Percentiles rank a stretch among this genome's conserved stretches.
Evolutionary conservation across 2,329 filamentous ascomycete species (phyloP).

Genomic region (Fusarium cicatricum): DNA sequence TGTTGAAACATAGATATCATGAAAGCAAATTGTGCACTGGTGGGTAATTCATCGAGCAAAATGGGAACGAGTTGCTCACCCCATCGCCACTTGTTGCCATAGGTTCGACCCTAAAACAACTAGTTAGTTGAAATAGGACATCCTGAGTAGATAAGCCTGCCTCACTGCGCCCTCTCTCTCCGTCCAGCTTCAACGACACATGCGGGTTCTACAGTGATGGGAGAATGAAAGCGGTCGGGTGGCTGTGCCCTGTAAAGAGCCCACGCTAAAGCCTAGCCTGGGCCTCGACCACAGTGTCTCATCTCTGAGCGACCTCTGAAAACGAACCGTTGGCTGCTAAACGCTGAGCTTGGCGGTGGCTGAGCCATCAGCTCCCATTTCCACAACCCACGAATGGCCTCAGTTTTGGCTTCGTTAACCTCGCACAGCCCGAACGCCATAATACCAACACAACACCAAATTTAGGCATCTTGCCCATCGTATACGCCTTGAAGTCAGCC

Average conservation of each 20-base stretch:
- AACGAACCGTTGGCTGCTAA: neutral
- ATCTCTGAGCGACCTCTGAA: neutral
- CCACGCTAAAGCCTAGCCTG: slow-evolving; percentile 5
- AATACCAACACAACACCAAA: slow-evolving; percentile 1
- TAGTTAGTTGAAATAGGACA: too few species aligned
- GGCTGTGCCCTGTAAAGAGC: slow-evolving; percentile 12
- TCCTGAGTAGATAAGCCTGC: too few species aligned
- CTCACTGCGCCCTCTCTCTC: too few species aligned
- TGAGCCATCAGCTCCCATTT: slow-evolving; percentile 14
- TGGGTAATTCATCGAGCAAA: too few species aligned
- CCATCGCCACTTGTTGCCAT: too few species aligned
- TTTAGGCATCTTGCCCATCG: neutral
- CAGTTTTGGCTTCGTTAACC: neutral
- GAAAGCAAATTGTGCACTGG: too few species aligned
- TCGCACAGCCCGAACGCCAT: slow-evolving; percentile 15
- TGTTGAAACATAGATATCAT: too few species aligned
- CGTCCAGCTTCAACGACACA: too few species aligned
- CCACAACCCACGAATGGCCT: slow-evolving; percentile 6
- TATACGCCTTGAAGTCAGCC: neutral
- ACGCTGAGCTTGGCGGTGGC: slow-evolving; percentile 10
- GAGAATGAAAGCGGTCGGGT: neutral
- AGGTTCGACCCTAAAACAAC: too few species aligned
- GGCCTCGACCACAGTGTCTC: neutral
- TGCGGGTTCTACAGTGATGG: neutral
- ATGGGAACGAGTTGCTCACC: too few species aligned